A percentile compares a stretch with the other conserved stretches of the same genome.
These are phyloP conservation scores for Fraxinus pennsylvanica DNA, from an alignment of 257 asterid genomes.

Conservation along the genomic window DNA sequence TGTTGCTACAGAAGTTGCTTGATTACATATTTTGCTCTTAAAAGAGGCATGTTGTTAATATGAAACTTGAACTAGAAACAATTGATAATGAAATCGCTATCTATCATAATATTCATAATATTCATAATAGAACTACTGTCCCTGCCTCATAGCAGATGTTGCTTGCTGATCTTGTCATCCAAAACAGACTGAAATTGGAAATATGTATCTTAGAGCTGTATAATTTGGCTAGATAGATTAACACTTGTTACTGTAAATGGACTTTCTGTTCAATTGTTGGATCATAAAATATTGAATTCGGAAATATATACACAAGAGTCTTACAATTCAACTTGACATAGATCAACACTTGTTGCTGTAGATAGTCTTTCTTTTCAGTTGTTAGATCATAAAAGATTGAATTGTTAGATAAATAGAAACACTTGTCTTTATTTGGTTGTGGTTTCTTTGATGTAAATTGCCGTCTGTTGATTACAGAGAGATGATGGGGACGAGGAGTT, in stretches of 20 bases:
- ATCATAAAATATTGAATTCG: neutral
- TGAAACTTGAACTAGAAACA: neutral
- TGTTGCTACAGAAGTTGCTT: slow-evolving; percentile 13
- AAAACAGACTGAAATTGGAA: neutral
- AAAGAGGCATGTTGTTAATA: neutral
- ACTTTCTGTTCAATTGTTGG: neutral
- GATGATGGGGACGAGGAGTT: slow-evolving; percentile 78
- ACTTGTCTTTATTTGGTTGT: slow-evolving; percentile 9
- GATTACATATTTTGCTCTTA: neutral
- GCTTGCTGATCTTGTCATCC: neutral
- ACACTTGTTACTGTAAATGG: neutral
- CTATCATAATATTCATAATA: neutral
- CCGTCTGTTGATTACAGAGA: slow-evolving; percentile 53
- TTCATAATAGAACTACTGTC: neutral
- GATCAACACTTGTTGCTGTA: neutral
- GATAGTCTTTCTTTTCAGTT: neutral
- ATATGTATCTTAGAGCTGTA: neutral
- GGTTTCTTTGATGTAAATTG: slow-evolving; percentile 18
- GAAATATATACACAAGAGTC: neutral
- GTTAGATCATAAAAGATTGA: neutral
- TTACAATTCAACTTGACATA: neutral
- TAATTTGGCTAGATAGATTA: neutral
- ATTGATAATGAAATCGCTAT: neutral
- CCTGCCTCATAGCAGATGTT: neutral
- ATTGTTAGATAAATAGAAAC: neutral